Evolutionary conservation across 495 filamentous ascomycete species (phyloP).

Genomic region (Hypoxylon crocopeplum): DNA sequence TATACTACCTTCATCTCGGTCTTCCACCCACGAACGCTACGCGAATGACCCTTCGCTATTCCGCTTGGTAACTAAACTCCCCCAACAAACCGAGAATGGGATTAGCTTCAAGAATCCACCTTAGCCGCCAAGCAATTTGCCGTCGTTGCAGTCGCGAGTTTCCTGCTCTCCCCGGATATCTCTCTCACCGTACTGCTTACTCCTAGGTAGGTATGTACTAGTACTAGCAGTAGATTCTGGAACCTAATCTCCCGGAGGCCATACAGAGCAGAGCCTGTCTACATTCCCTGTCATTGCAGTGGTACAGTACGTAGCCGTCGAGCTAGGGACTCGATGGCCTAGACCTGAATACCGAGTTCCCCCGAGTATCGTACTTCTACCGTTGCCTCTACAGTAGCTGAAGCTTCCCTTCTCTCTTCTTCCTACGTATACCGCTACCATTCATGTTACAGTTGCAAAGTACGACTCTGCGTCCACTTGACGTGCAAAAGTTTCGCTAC

Average conservation of each 20-base stretch:
- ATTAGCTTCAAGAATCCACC: constrained; percentile 21
- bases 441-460: constrained; percentile 20
- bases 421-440: constrained; percentile 8
- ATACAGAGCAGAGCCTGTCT: constrained; percentile 22
- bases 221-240: constrained; percentile 28
- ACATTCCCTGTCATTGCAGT: constrained; percentile 7
- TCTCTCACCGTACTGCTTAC: constrained; percentile 31
- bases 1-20: constrained; percentile 13
- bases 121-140: constrained; percentile 21
- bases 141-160: constrained; percentile 28
- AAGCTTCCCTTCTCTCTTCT: constrained; percentile 13
- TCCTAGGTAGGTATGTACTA: constrained; percentile 13
- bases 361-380: constrained; percentile 9
- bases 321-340: constrained; percentile 9
- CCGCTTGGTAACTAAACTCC: constrained; percentile 12
- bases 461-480: constrained; percentile 11
- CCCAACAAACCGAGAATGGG: constrained; percentile 21
- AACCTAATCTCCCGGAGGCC: constrained; percentile 35
- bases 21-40: constrained; percentile 1
- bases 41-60: constrained; percentile 12
- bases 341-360: constrained; percentile 22
- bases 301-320: constrained; percentile 14
- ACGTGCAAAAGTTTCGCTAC: constrained; percentile 3
- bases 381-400: constrained; percentile 7
- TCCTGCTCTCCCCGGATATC: neutral